phyloP scores from a whole-genome alignment of 495 filamentous ascomycete genomes.

The Glarea lozoyensis region DNA sequence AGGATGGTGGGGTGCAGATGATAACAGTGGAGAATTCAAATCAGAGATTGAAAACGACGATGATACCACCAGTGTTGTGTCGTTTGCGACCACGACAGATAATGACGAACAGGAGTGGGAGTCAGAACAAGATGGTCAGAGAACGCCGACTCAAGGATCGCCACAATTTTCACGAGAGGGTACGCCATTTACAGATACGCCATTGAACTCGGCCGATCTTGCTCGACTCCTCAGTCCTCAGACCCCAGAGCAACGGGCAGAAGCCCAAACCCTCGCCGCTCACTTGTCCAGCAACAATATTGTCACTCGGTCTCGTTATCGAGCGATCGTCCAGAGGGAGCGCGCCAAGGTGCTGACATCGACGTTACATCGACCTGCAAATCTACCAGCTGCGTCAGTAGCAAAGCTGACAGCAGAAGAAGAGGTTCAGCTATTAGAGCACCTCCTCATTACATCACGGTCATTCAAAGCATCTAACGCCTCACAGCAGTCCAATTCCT shows the following conservation, averaged over 20 bases:
- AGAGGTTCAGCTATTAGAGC: constrained; percentile 72
- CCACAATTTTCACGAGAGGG: constrained; percentile 40
- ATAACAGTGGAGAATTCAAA: constrained; percentile 64
- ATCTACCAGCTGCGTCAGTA: constrained; percentile 10
- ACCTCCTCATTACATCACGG: constrained; percentile 63
- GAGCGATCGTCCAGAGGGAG: constrained; percentile 52
- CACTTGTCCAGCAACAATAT: constrained; percentile 63
- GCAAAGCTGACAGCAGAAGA: constrained; percentile 53
- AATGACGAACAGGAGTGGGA: constrained; percentile 31
- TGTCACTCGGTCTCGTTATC: constrained; percentile 73
- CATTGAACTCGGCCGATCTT: constrained; percentile 58
- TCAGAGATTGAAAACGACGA: constrained; percentile 37
- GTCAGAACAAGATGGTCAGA: constrained; percentile 45
- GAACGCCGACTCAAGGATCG: constrained; percentile 59
- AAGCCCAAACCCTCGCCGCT: constrained; percentile 74
- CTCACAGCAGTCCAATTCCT: constrained; percentile 27
- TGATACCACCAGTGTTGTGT: constrained; percentile 70
- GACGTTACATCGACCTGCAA: constrained; percentile 25
- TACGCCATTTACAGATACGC: constrained; percentile 51
- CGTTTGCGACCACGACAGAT: constrained; percentile 47
- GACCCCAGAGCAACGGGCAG: constrained; percentile 63
- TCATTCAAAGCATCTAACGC: constrained; percentile 17
- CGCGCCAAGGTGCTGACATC: constrained; percentile 56
- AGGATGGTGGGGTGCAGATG: constrained; percentile 74
- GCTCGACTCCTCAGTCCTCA: constrained; percentile 79